phyloP scores from a whole-genome alignment of 75 land plant species.

The Ceratopteris richardii region DNA sequence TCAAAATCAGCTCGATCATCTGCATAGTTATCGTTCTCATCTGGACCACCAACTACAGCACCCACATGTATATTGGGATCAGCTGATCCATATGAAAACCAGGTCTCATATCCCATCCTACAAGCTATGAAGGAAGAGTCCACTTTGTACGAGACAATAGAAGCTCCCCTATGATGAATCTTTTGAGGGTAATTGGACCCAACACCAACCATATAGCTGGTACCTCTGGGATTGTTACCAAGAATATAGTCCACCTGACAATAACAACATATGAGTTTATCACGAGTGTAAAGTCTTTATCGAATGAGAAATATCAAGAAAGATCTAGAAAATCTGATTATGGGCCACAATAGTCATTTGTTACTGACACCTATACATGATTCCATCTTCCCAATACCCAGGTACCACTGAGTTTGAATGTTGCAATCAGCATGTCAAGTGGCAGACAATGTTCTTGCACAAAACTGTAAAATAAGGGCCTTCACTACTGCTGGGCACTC shows the following conservation, averaged over 20 bases:
- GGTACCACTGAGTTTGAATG: too few relatives aligned
- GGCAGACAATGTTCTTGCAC: too few relatives aligned
- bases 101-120: conserved; percentile 59
- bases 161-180: conserved; percentile 87
- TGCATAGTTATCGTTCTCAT: conserved; percentile 77
- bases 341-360: too few relatives aligned
- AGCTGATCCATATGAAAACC: conserved; percentile 43
- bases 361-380: too few relatives aligned
- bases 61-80: conserved; percentile 84
- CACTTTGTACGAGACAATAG: conserved; percentile 69
- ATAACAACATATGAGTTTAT: not conserved
- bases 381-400: too few relatives aligned
- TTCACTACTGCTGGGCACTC: too few relatives aligned
- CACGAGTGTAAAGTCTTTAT: not conserved
- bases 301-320: not conserved
- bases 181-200: conserved; percentile 61
- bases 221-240: conserved; percentile 86
- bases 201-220: conserved; percentile 95
- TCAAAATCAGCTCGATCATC: conserved; percentile 80
- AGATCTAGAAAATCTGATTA: not conserved
- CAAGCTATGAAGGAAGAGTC: conserved; percentile 57
- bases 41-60: conserved; percentile 94
- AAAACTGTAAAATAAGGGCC: too few relatives aligned
- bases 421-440: too few relatives aligned
- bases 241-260: conserved; percentile 84